Conservation (phyloP, 139 green algal species). For the Chlamydomonas urium region DNA sequence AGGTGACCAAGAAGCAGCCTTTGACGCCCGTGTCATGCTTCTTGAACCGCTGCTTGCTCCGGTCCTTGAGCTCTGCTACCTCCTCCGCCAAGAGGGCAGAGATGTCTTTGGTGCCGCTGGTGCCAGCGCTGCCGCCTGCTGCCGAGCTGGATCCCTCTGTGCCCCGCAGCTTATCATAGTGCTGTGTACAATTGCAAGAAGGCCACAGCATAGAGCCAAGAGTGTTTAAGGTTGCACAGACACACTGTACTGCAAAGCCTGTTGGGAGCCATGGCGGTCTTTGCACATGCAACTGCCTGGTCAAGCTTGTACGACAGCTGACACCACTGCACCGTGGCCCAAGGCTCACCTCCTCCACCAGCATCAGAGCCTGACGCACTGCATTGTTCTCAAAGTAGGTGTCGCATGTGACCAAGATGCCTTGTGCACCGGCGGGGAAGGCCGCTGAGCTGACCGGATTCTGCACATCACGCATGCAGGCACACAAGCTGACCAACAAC, state of each 20-base stretch:
- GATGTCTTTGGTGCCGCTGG: slow-evolving; percentile 7
- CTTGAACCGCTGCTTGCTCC: slow-evolving; percentile 30
- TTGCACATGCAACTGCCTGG: neutral
- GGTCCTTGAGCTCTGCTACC: slow-evolving; percentile 43
- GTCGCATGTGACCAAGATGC: neutral
- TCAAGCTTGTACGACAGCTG: neutral
- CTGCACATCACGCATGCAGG: too few relatives aligned
- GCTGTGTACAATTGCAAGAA: neutral
- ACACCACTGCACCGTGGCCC: neutral
- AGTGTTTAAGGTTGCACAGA: neutral
- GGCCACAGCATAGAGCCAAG: neutral
- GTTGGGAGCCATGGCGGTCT: neutral
- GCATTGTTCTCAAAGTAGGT: neutral
- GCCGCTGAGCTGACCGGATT: too few relatives aligned
- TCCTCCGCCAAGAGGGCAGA: slow-evolving; percentile 11
- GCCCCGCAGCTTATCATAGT: neutral
- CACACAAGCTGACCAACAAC: too few relatives aligned
- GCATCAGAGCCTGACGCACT: neutral
- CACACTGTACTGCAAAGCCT: neutral
- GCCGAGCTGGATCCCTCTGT: neutral
- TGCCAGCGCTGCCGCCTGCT: neutral
- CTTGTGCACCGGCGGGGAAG: too few relatives aligned
- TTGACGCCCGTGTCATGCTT: slow-evolving; percentile 38
- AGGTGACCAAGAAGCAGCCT: slow-evolving; percentile 37
- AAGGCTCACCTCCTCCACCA: neutral